Evolutionary conservation across 768 basidiomycete genomes (phyloP), one percentile per base, ranked within the genome.

Genomic region (Tephrocybe sp.): DNA sequence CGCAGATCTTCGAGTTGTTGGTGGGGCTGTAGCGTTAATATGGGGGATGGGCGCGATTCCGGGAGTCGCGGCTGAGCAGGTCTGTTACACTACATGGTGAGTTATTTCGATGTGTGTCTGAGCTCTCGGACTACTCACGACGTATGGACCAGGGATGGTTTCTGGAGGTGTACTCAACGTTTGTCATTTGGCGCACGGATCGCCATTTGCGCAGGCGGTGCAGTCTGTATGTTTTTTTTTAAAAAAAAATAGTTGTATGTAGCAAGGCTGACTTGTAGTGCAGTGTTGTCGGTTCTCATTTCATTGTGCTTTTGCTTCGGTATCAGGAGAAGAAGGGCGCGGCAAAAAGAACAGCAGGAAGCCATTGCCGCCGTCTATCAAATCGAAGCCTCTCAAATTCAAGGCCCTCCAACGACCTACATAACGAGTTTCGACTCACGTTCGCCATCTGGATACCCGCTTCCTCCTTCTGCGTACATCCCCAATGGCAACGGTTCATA

Each of bases 291-390:
- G 6, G 23, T 55, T 17, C 23, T 55, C 14, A 20, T 62, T 15
- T 48, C 50, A 20, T 26, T 62, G 15, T 37, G 45, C 10, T 26
- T 60, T 17, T 59, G 45, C 34, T 21, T 60, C n/a, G 46, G 50
- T 10, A 32, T 57, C 6, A 44, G 57, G n/a, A 41, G 51, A 14
- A 48, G 57, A 33, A 54, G 55, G 25, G 12, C 39, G 17, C 52
- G 44, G 24, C 47, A 53, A 33, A 42, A 50, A 32, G 44, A 51
- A 3, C 50, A 50, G 24, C 52, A 51, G 45, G 56, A 50, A 10
- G 56, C 56, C 23, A 57, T 57, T 20, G 56, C 56, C 20, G 38
- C 51, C 18, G 58, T 62, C 33, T 60, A 62, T 38, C 57, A 62
- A 25, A 56, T 60, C 8, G 61, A 62, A 12, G 50, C 61, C 6